Conservation (phyloP, 2,329 filamentous ascomycete species). For the Sphaceloma murrayae region DNA sequence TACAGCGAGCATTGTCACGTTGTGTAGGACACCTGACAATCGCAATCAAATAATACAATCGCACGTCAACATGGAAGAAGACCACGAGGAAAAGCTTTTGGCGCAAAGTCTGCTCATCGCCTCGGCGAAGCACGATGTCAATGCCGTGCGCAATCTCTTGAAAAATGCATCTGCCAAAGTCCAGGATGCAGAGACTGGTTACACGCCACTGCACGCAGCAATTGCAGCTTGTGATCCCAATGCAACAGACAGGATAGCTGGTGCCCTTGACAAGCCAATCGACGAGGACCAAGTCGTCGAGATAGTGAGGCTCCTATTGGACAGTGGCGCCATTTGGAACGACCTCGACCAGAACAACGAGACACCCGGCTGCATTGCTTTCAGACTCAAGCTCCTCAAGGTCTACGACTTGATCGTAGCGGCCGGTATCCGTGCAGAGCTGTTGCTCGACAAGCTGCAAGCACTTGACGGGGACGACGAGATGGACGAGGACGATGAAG, state of each 20-base stretch:
- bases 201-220: slow-evolving; percentile 80
- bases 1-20: too few species aligned
- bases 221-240: slow-evolving; percentile 52
- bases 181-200: slow-evolving; percentile 76
- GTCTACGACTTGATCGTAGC: slow-evolving; percentile 79
- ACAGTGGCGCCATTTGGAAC: slow-evolving; percentile 95
- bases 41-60: too few species aligned
- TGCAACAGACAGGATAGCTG: slow-evolving; percentile 28
- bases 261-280: slow-evolving; percentile 25
- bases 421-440: slow-evolving; percentile 84
- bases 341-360: slow-evolving; percentile 78
- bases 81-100: slow-evolving; percentile 35
- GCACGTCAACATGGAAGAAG: slow-evolving; percentile 22
- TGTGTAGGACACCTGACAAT: too few species aligned
- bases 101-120: slow-evolving; percentile 55
- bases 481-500: slow-evolving; percentile 27
- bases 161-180: slow-evolving; percentile 54
- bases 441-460: slow-evolving; percentile 72
- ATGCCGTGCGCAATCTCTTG: slow-evolving; percentile 59
- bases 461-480: slow-evolving; percentile 54
- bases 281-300: slow-evolving; percentile 53
- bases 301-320: slow-evolving; percentile 65
- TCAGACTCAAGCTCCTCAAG: slow-evolving; percentile 53
- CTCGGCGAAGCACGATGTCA: slow-evolving; percentile 57
- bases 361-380: slow-evolving; percentile 82